These are phyloP conservation scores for Fusarium globosum DNA, from an alignment of 2,329 filamentous ascomycete species.

Conservation along the genomic window DNA sequence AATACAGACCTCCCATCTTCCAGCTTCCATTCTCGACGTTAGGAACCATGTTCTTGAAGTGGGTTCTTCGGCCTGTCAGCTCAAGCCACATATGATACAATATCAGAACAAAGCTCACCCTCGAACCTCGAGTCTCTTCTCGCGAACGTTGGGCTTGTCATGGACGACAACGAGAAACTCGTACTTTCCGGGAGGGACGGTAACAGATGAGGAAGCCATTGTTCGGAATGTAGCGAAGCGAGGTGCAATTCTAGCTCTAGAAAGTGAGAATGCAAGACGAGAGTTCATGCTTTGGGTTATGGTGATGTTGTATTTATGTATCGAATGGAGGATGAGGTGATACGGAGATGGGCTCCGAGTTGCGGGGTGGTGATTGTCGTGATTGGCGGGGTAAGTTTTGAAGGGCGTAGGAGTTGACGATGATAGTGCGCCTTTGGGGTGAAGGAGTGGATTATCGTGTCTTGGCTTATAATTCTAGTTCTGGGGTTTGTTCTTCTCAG, in stretches of 20 bases:
- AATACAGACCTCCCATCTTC: conserved; percentile 70
- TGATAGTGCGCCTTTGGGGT: conserved; percentile 18
- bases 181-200: conserved; percentile 52
- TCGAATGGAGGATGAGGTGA: neutral
- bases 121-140: conserved; percentile 71
- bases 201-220: conserved; percentile 44
- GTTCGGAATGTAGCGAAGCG: conserved; percentile 30
- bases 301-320: conserved; percentile 13
- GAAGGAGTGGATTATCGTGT: neutral
- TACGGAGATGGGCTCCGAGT: neutral
- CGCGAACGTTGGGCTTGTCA: conserved; percentile 69
- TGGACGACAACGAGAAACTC: conserved; percentile 78
- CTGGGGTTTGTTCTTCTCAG: neutral
- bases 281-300: conserved; percentile 22
- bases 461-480: neutral
- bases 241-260: conserved; percentile 5
- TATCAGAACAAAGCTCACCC: conserved; percentile 54
- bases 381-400: conserved; percentile 19
- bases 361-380: conserved; percentile 25
- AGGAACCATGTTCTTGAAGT: conserved; percentile 67
- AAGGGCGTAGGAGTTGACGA: conserved; percentile 22
- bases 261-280: conserved; percentile 22
- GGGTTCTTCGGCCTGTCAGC: conserved; percentile 48
- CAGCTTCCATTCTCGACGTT: conserved; percentile 65
- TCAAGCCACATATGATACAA: conserved; percentile 2